phyloP scores from a whole-genome alignment of 805 yeast genomes.

The Kodamaea nitidulidarum region DNA sequence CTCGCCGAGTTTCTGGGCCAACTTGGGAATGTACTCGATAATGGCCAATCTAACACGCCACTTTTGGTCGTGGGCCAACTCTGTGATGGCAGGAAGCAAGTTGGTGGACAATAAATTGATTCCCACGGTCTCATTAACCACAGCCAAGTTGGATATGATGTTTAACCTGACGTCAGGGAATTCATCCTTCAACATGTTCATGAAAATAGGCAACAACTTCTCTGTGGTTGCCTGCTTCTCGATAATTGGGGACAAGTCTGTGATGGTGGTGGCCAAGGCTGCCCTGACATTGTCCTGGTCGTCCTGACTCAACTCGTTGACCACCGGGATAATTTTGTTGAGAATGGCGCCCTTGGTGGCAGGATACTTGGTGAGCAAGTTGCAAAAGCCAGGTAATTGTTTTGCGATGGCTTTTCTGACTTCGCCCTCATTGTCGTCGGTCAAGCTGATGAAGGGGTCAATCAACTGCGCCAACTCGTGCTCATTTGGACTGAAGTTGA shows the following conservation, averaged over 20 bases:
- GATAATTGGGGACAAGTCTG: constrained; percentile 79
- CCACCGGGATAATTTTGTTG: constrained; percentile 73
- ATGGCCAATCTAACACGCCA: constrained; percentile 98
- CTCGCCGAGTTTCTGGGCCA: constrained; percentile 92
- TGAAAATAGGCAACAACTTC: constrained; percentile 77
- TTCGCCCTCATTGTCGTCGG: constrained; percentile 94
- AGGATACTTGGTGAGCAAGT: constrained; percentile 39
- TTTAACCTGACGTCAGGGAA: constrained; percentile 94
- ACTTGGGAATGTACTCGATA: constrained; percentile 90
- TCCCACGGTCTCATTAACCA: constrained; percentile 92
- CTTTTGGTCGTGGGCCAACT: constrained; percentile 90
- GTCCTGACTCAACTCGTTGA: constrained; percentile 80
- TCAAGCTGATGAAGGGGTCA: constrained; percentile 67
- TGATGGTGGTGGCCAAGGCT: constrained; percentile 82
- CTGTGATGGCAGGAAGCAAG: constrained; percentile 91
- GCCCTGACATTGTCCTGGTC: constrained; percentile 91
- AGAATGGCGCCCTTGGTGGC: constrained; percentile 48
- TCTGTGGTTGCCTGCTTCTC: constrained; percentile 83
- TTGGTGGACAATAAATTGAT: constrained; percentile 82
- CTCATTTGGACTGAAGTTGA: constrained; percentile 55
- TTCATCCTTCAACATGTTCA: constrained; percentile 94
- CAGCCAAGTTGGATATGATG: constrained; percentile 86
- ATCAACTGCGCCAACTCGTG: constrained; percentile 56
- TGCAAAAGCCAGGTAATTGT: constrained; percentile 76
- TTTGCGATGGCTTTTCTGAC: constrained; percentile 93